A percentile compares a stretch with the other conserved stretches of the same genome.
phyloP scores from a whole-genome alignment of 495 filamentous ascomycete genomes.

The Zalerion maritima region DNA sequence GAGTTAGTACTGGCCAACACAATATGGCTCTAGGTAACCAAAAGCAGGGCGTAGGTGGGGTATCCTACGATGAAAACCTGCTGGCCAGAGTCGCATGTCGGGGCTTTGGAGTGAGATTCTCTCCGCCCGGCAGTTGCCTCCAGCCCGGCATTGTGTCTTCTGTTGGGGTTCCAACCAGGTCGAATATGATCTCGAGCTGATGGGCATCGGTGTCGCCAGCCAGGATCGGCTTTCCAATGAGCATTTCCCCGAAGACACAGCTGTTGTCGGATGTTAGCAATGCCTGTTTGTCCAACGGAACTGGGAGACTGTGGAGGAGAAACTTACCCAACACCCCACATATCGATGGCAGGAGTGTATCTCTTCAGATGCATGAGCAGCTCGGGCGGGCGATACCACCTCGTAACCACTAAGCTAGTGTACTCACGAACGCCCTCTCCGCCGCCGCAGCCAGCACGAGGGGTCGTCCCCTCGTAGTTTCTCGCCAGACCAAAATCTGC shows the following conservation, averaged over 20 bases:
- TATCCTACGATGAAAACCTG: slow-evolving; percentile 53
- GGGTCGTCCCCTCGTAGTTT: slow-evolving; percentile 78
- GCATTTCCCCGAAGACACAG: slow-evolving; percentile 98
- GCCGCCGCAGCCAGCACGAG: slow-evolving; percentile 62
- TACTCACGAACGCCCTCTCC: slow-evolving; percentile 83
- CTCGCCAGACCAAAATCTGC: slow-evolving; percentile 93
- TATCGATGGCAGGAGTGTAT: slow-evolving; percentile 93
- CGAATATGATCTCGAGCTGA: slow-evolving; percentile 83
- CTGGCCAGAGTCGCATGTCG: slow-evolving; percentile 51
- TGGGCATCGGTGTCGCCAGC: slow-evolving; percentile 77
- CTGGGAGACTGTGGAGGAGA: slow-evolving; percentile 1
- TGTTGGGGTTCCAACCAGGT: slow-evolving; percentile 80
- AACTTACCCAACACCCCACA: slow-evolving; percentile 90
- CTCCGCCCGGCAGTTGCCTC: slow-evolving; percentile 64
- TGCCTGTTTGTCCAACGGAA: background rate
- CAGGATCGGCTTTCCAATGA: slow-evolving; percentile 83
- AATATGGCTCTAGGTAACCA: too few relatives aligned
- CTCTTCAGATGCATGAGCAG: slow-evolving; percentile 68
- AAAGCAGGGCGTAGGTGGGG: background rate
- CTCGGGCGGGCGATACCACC: slow-evolving; percentile 96
- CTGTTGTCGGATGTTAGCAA: slow-evolving; percentile 33
- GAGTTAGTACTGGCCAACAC: slow-evolving; percentile 8
- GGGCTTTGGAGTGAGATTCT: slow-evolving; percentile 51
- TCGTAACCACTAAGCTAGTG: slow-evolving; percentile 84
- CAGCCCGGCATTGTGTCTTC: slow-evolving; percentile 92